Conservation (phyloP, 352 stramenopile species). For the Globisporangium radiosum region DNA sequence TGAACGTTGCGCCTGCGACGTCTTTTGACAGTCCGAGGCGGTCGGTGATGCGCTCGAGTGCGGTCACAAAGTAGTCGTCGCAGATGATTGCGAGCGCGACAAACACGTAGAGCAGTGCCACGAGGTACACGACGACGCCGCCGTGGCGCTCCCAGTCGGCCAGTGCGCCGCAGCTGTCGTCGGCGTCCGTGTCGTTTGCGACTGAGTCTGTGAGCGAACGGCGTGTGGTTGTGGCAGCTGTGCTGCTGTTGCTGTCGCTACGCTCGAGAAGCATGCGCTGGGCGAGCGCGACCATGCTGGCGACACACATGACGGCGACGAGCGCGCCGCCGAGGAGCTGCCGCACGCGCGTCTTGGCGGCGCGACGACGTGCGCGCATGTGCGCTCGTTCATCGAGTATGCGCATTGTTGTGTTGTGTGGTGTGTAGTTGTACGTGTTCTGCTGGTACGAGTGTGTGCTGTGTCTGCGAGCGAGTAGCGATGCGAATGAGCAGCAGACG, state of each 20-base stretch:
- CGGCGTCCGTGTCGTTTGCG: conserved; percentile 13
- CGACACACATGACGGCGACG: conserved; percentile 14
- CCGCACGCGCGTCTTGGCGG: conserved; percentile 10
- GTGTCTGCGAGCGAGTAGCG: background rate
- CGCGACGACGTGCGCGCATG: conserved; percentile 4
- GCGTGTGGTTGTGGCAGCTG: conserved; percentile 1
- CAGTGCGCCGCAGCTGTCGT: conserved; percentile 22
- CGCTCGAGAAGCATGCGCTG: too few relatives aligned
- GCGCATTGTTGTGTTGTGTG: background rate
- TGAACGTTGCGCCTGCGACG: conserved; percentile 79
- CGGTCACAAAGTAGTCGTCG: conserved; percentile 84
- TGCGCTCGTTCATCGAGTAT: too few relatives aligned
- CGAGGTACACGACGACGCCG: conserved; percentile 57
- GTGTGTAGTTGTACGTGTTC: background rate
- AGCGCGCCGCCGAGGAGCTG: conserved; percentile 20
- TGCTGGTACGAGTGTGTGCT: background rate
- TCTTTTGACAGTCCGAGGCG: conserved; percentile 54
- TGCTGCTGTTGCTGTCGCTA: background rate
- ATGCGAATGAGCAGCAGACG: background rate
- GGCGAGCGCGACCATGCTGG: conserved; percentile 10
- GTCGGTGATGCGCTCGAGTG: conserved; percentile 76
- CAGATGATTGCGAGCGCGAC: conserved; percentile 84
- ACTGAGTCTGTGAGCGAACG: conserved; percentile 4
- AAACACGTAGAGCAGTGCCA: conserved; percentile 69
- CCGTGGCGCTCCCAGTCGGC: conserved; percentile 45